A percentile compares a stretch with the other conserved stretches of the same genome.
Evolutionary conservation across 768 basidiomycete species (phyloP).

Genomic region (Hortiboletus campestris): DNA sequence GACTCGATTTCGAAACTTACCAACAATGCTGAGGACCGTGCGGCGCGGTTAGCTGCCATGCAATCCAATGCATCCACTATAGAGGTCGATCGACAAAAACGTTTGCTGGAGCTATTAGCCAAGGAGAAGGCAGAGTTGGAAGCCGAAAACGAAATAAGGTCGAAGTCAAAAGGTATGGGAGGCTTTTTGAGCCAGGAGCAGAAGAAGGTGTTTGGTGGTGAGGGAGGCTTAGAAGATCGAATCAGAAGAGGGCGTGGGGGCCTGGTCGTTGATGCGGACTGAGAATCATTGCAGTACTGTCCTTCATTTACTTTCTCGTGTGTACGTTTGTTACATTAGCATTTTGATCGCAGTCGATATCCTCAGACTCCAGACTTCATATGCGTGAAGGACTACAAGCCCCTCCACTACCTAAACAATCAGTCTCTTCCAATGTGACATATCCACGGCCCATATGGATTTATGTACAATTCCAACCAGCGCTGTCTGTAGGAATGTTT

Average conservation of each 20-base stretch:
- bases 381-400: neutral
- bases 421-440: neutral
- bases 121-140: conserved; percentile 79
- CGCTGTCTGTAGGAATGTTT: neutral
- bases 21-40: conserved; percentile 52
- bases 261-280: conserved; percentile 56
- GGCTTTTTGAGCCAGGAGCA: conserved; percentile 79
- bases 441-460: neutral
- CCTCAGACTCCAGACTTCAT: neutral
- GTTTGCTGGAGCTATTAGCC: conserved; percentile 64
- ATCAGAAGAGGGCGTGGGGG: conserved; percentile 71
- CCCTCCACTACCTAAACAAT: neutral
- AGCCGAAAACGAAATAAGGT: conserved; percentile 64
- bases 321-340: conserved; percentile 10
- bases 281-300: conserved; percentile 9
- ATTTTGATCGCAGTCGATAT: neutral
- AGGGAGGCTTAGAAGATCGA: conserved; percentile 75
- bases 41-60: conserved; percentile 92
- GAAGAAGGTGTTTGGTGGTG: conserved; percentile 80
- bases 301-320: neutral
- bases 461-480: neutral
- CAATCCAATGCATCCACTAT: conserved; percentile 65
- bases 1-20: conserved; percentile 12
- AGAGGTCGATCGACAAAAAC: conserved; percentile 66
- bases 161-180: conserved; percentile 75